Conservation (phyloP, 192 early-diverging fungal genomes). For the Glomus cerebriforme region DNA sequence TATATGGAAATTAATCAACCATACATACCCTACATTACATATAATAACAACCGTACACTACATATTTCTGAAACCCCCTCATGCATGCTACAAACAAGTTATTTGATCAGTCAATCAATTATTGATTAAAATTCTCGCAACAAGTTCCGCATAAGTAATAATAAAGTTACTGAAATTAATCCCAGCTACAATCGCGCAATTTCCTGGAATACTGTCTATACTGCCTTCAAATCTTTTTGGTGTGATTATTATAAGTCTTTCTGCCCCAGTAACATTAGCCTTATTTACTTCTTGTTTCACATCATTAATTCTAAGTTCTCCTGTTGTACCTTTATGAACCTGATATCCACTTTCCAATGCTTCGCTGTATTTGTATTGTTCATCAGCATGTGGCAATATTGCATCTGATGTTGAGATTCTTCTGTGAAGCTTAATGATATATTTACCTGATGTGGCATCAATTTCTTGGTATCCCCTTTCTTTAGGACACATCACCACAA, state of each 20-base stretch:
- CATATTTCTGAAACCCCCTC: too few relatives aligned
- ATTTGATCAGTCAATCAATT: too few relatives aligned
- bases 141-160: constrained; percentile 8
- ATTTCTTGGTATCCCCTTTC: constrained; percentile 2
- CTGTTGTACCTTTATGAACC: background rate
- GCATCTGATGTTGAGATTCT: background rate
- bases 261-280: background rate
- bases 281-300: background rate
- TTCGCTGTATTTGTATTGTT: constrained; percentile 4
- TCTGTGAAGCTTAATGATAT: background rate
- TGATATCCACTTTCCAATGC: background rate
- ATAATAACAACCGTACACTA: too few relatives aligned
- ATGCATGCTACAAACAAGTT: too few relatives aligned
- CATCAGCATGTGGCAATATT: constrained; percentile 14
- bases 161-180: constrained; percentile 3
- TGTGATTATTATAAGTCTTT: constrained; percentile 1
- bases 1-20: too few relatives aligned
- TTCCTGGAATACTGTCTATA: background rate
- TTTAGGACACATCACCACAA: background rate
- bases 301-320: background rate
- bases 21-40: too few relatives aligned
- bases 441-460: constrained; percentile 12
- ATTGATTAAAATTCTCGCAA: background rate
- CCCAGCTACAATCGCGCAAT: background rate
- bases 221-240: constrained; percentile 2